These are phyloP conservation scores for Psidium guajava DNA, from an alignment of 345 rosid genomes.

Conservation along the genomic window DNA sequence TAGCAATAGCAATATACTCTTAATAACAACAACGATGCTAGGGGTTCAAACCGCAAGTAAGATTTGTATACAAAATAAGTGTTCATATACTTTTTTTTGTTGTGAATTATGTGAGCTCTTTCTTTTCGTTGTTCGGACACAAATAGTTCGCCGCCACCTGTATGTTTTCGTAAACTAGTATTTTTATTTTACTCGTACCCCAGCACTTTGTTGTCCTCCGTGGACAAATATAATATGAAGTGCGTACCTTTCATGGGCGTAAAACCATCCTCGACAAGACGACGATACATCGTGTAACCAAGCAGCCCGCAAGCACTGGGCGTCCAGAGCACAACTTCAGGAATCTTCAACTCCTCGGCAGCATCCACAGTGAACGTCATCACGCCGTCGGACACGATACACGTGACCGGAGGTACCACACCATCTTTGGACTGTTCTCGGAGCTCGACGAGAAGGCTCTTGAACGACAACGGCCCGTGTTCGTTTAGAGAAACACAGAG, in stretches of 20 bases:
- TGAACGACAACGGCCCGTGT: slow-evolving; percentile 1
- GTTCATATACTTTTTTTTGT: neutral
- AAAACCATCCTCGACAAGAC: neutral
- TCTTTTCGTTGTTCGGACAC: neutral
- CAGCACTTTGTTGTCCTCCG: neutral
- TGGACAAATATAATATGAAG: neutral
- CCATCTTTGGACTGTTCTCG: neutral
- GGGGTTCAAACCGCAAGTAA: neutral
- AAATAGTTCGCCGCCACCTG: neutral
- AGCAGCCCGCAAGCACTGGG: slow-evolving; percentile 4
- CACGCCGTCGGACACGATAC: slow-evolving; percentile 29
- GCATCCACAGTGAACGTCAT: slow-evolving; percentile 11
- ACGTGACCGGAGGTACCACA: slow-evolving; percentile 18
- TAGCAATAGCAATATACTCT: neutral
- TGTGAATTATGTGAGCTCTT: neutral
- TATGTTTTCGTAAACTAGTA: neutral
- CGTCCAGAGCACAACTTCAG: slow-evolving; percentile 14
- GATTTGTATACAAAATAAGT: neutral
- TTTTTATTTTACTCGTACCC: neutral
- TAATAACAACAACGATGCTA: neutral
- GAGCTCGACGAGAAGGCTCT: neutral
- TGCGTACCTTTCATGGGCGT: slow-evolving; percentile 1
- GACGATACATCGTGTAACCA: neutral
- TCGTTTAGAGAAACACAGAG: slow-evolving; percentile 1
- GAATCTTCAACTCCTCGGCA: slow-evolving; percentile 16